Evolutionary conservation across 768 basidiomycete genomes (phyloP), one percentile per base, ranked within the genome.

Genomic region (Hygrophoropsis aurantiaca): DNA sequence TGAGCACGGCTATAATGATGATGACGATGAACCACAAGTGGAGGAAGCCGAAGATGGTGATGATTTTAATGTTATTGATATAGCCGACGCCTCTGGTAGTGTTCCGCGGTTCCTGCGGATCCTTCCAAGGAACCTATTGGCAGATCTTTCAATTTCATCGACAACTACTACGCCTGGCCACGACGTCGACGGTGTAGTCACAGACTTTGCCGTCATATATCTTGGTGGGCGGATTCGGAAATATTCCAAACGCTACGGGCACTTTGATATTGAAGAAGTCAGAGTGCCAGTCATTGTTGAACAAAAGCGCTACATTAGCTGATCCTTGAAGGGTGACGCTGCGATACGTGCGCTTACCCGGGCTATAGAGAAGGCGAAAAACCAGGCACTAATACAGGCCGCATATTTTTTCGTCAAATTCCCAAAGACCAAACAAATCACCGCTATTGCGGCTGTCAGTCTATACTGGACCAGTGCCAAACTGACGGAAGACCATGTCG

Each of bases 361-460:
- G n/a, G 11, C n/a, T n/a, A 21, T 44, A 10, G 0, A 3, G 3
- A 34, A 41, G n/a, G 45, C 38, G 11, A 23, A 11, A 3, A 0
- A 1, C 11, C 35, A 46, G 2, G 8, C 39, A 20, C 4, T 24
- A 1, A 3, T 1, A 2, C 37, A 46, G 37, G 45, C 45, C 11
- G 38, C 24, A 13, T n/a, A 30, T n/a, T 2, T 46, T 9, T 46
- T 40, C 27, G 3, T 46, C 25, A 6, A 25, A 13, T 5, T 38
- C 26, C 2, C 11, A 20, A 27, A 39, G 11, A 10, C 18, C 11
- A 5, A 46, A 39, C 26, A 35, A 7, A 20, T 46, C 11, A n/a
- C 32, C 25, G 45, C 7, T 15, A 40, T 46, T 10, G 45, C 38
- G 1, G 45, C 45, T 8, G n/a, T n/a, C n/a, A n/a, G n/a, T n/a